Base-by-base conservation (phyloP, 1,139 yeast species). In the Fermentozyma sake region DNA sequence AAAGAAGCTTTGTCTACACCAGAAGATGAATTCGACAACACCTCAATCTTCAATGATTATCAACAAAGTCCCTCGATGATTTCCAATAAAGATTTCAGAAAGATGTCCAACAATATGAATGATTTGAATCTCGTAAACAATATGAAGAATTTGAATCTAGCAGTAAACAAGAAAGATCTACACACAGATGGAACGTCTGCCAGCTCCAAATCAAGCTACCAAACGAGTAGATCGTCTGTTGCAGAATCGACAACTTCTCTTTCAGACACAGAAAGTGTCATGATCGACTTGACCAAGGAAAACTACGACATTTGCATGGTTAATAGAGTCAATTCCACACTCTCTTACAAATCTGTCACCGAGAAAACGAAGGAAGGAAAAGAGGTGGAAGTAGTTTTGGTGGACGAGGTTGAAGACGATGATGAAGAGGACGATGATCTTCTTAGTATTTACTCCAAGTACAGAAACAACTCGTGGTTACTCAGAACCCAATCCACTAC, bases 201-300 rank as follows among this genome's bases (percentile, higher is more conserved):
- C 7, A 29, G 46, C 2, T 46, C 56, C 1, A 39, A 39, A 9
- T 50, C 60, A 2, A 58, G 64, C 33, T 57, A 52, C 37, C 58
- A 50, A 26, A 56, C 64, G 3, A 53, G 63, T 31, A 42, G 50
- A 20, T 44, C 56, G 3, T 50, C 48, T 4, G 46, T 48, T 20
- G 35, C 42, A 4, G 28, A 26, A 12, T 37, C 46, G 3, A 31
- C 28, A 6, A 43, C 52, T 8, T 46, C 48, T 7, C 44, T 44
- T 9, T 50, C 64, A 0, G 71, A 65, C 20, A 44, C 51, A 2
- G 67, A 58, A 26, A 65, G 70, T 42, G 61, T 44, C 6, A 34
- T 58, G 3, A 63, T 68, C 25, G 74, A 68, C 37, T 50, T 68
- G 30, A 68, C 74, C 1, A 53, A 59, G 30, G 73, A 66, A 6